A percentile compares a stretch with the other conserved stretches of the same genome.
These are phyloP conservation scores for Phytophthora sojae DNA, from an alignment of 352 stramenopile genomes.

Conservation along the genomic window DNA sequence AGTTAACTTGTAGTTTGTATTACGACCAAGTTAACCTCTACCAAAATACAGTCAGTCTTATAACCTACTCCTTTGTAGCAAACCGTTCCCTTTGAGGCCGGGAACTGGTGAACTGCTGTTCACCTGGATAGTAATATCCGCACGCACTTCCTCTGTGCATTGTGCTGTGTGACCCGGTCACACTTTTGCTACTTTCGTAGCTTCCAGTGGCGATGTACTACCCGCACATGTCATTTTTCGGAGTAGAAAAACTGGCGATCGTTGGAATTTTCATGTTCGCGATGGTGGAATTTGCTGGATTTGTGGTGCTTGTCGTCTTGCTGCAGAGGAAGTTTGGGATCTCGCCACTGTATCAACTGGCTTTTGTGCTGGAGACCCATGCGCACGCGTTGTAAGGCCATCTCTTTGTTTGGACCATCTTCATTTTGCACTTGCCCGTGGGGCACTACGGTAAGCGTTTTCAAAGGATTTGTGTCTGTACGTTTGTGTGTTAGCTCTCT, in stretches of 20 bases:
- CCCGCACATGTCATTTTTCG: constrained; percentile 7
- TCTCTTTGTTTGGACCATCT: constrained; percentile 34
- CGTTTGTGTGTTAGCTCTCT: no score
- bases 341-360: constrained; percentile 36
- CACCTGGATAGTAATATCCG: no score
- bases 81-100: no score
- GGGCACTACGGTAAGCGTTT: constrained; percentile 24
- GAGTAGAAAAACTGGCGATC: constrained; percentile 1
- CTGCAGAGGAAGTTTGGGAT: constrained; percentile 30
- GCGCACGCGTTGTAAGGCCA: constrained; percentile 18
- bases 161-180: no score
- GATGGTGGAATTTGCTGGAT: constrained; percentile 16
- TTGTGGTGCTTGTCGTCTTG: constrained; percentile 14
- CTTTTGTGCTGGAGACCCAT: constrained; percentile 52
- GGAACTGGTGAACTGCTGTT: no score
- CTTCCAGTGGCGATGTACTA: constrained; percentile 28
- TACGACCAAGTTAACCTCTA: no score
- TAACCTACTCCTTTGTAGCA: no score
- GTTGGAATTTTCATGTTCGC: constrained; percentile 14
- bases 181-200: constrained; percentile 2
- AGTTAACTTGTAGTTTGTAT: no score
- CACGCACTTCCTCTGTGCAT: no score
- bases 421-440: constrained; percentile 37
- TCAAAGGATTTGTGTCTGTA: background rate
- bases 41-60: no score